Conservation (phyloP, 1,284 basidiomycete species). For the Malassezia restricta region DNA sequence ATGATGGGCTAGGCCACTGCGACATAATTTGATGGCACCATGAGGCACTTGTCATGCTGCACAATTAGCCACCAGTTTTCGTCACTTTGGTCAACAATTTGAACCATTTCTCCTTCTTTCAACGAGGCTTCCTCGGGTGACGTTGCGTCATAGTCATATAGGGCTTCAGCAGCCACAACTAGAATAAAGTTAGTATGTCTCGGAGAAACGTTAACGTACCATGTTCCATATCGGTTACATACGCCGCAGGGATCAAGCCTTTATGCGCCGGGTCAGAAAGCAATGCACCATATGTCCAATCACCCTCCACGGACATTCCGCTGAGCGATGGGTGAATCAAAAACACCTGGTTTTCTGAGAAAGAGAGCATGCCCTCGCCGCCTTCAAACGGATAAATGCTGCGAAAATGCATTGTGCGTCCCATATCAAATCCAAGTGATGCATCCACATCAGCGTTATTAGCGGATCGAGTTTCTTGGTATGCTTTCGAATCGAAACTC, state of each 20-base stretch:
- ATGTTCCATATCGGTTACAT: conserved; percentile 47
- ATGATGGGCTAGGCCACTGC: conserved; percentile 18
- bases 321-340: conserved; percentile 76
- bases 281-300: conserved; percentile 83
- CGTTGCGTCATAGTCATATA: conserved; percentile 39
- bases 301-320: conserved; percentile 27
- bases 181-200: not conserved
- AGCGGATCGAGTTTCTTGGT: not conserved
- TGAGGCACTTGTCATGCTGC: conserved; percentile 26
- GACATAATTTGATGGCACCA: conserved; percentile 42
- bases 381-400: conserved; percentile 58
- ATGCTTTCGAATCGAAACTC: conserved; percentile 9
- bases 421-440: conserved; percentile 59
- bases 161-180: conserved; percentile 32
- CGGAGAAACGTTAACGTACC: not conserved
- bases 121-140: conserved; percentile 38
- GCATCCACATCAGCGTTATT: conserved; percentile 48
- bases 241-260: conserved; percentile 83
- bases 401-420: conserved; percentile 56
- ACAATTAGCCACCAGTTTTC: conserved; percentile 43
- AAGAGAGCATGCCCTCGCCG: conserved; percentile 70
- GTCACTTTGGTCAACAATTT: conserved; percentile 39
- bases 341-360: conserved; percentile 69
- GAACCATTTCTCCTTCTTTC: conserved; percentile 29
- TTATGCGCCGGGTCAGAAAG: conserved; percentile 55